Evolutionary conservation across 345 rosid species (phyloP).

Genomic region (Psidium friedrichsthalianum): DNA sequence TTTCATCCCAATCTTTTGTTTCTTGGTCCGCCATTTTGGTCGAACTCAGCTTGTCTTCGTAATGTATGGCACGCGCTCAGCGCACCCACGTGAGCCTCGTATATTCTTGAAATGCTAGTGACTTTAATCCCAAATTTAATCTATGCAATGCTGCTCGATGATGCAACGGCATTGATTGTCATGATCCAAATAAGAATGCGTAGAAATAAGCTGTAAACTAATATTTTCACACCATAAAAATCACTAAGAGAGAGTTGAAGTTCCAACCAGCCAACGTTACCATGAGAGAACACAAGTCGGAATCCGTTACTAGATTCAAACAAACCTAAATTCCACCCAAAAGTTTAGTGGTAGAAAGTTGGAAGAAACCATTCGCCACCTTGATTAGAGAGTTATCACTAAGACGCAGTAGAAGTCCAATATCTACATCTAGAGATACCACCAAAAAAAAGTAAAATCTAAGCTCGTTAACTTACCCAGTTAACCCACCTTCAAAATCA

Average conservation of each 20-base stretch:
- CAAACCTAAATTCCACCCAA: not conserved
- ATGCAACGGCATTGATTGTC: not conserved
- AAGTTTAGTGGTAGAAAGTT: not conserved
- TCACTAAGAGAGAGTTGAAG: not conserved
- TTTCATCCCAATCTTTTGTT: no score
- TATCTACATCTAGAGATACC: not conserved
- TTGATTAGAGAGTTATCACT: not conserved
- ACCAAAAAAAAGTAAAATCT: rapidly evolving
- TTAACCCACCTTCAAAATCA: not conserved
- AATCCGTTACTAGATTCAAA: not conserved
- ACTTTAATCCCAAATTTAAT: no score
- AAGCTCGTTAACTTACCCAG: rapidly evolving
- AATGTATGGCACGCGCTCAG: no score
- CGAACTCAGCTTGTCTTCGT: no score
- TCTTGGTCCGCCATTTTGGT: no score
- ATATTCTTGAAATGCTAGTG: no score
- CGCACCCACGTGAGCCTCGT: no score
- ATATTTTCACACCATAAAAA: not conserved
- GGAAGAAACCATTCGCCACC: rapidly evolving
- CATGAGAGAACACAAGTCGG: not conserved
- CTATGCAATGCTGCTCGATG: not conserved
- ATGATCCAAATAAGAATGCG: not conserved
- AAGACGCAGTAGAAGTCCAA: rapidly evolving
- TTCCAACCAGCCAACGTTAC: rapidly evolving
- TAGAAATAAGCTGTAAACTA: not conserved